Conservation (phyloP, 106 monocot species). For the Posidonia australis region DNA sequence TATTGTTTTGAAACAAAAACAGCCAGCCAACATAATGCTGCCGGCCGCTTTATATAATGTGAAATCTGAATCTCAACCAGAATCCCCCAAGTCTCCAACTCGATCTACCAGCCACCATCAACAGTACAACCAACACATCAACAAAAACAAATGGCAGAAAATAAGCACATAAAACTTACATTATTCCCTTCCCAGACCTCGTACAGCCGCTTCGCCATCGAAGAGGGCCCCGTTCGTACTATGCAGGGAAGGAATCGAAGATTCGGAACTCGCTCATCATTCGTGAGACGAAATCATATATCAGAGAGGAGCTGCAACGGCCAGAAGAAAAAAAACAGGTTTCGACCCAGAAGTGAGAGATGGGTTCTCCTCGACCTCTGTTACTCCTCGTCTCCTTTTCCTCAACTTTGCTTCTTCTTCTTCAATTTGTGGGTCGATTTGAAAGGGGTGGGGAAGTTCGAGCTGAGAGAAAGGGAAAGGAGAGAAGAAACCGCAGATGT, state of each 20-base stretch:
- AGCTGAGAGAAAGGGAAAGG: background rate
- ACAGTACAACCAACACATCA: background rate
- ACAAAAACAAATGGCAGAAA: background rate
- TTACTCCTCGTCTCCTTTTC: background rate
- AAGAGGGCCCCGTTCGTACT: too few relatives aligned
- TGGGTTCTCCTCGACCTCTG: background rate
- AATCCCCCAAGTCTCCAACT: background rate
- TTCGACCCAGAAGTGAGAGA: background rate
- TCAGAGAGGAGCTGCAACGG: background rate
- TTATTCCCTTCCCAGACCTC: conserved; percentile 14
- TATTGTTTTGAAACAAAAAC: too few relatives aligned
- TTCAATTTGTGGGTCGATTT: too few relatives aligned
- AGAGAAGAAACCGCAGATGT: background rate
- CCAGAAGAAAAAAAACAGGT: background rate
- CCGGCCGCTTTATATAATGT: too few relatives aligned
- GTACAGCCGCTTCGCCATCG: conserved; percentile 21
- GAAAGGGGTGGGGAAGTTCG: background rate
- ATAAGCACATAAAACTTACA: conserved; percentile 8
- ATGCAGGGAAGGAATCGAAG: too few relatives aligned
- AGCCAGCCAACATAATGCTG: too few relatives aligned
- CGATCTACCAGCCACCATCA: background rate
- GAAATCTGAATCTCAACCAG: too few relatives aligned
- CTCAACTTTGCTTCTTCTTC: too few relatives aligned
- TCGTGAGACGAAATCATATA: background rate
- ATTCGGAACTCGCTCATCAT: background rate